A percentile compares a stretch with the other conserved stretches of the same genome.
Evolutionary conservation across 2,329 filamentous ascomycete species (phyloP).

Genomic region (Waltergamsia citrina): DNA sequence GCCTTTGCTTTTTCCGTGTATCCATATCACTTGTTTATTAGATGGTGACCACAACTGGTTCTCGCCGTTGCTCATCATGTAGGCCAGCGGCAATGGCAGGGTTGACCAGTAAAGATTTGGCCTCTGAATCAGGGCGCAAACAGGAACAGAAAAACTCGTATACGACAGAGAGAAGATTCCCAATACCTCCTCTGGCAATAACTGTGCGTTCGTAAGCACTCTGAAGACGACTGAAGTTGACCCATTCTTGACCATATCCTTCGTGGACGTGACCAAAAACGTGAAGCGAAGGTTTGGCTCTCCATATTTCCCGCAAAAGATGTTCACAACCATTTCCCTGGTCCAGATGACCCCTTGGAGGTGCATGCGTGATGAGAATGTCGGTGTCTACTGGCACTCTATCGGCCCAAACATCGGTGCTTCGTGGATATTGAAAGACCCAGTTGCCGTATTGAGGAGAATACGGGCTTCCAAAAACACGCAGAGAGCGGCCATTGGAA

Average conservation of each 20-base stretch:
- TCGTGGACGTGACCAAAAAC: conserved; percentile 62
- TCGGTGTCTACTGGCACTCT: conserved; percentile 22
- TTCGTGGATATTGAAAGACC: conserved; percentile 29
- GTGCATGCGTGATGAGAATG: conserved; percentile 28
- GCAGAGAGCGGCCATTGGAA: conserved; percentile 17
- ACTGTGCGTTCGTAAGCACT: conserved; percentile 3
- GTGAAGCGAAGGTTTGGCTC: conserved; percentile 46
- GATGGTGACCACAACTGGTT: neutral
- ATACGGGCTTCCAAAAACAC: conserved; percentile 17
- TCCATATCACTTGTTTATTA: too few relatives aligned
- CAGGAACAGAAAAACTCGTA: neutral
- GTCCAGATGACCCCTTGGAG: conserved; percentile 25
- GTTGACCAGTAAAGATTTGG: conserved; percentile 2
- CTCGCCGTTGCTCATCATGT: neutral
- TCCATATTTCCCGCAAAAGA: conserved; percentile 36
- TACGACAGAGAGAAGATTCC: neutral
- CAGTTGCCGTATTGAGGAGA: conserved; percentile 23
- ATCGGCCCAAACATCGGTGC: conserved; percentile 15
- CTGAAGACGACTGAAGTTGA: conserved; percentile 14
- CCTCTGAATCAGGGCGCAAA: neutral
- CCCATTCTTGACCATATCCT: conserved; percentile 24
- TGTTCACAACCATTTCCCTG: conserved; percentile 18
- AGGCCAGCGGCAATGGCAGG: conserved; percentile 3
- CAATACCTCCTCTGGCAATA: conserved; percentile 2
- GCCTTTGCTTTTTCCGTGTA: too few relatives aligned